Percentiles rank a stretch among this genome's conserved stretches.
Evolutionary conservation across 306 rosid species (phyloP).

Genomic region (Macrotyloma uniflorum): DNA sequence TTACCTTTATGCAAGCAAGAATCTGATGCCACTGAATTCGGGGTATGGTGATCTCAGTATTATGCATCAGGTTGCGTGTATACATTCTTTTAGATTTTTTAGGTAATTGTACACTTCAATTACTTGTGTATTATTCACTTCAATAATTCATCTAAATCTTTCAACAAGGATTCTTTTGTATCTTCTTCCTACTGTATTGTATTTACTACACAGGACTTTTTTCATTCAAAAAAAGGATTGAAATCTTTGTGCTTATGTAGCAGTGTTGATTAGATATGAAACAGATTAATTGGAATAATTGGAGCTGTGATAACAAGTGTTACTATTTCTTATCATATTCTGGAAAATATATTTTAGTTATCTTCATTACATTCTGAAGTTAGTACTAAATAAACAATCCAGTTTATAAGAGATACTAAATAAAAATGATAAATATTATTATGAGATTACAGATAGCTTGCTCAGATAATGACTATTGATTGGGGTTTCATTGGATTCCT

Average conservation of each 20-base stretch:
- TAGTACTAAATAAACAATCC: no score
- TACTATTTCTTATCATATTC: no score
- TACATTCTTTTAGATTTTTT: slow-evolving; percentile 21
- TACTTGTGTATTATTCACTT: background rate
- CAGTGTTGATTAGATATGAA: no score
- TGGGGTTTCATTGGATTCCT: slow-evolving; percentile 44
- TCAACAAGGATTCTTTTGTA: background rate
- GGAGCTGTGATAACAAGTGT: no score
- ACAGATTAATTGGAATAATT: no score
- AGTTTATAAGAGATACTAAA: no score
- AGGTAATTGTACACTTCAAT: background rate
- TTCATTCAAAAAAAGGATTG: no score
- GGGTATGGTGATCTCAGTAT: slow-evolving; percentile 39
- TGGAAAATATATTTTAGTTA: no score
- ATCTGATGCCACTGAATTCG: slow-evolving; percentile 34
- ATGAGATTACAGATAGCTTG: background rate
- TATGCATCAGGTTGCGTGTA: slow-evolving; percentile 52
- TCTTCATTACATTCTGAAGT: no score
- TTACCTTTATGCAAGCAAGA: slow-evolving; percentile 35
- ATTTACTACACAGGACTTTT: background rate
- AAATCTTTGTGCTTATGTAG: no score
- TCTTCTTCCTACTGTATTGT: background rate
- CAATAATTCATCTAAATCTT: background rate
- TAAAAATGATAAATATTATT: no score
- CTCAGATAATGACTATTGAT: background rate